Conservation (phyloP, 2,329 filamentous ascomycete genomes). For the Pseudopyrenochaeta lycopersici region DNA sequence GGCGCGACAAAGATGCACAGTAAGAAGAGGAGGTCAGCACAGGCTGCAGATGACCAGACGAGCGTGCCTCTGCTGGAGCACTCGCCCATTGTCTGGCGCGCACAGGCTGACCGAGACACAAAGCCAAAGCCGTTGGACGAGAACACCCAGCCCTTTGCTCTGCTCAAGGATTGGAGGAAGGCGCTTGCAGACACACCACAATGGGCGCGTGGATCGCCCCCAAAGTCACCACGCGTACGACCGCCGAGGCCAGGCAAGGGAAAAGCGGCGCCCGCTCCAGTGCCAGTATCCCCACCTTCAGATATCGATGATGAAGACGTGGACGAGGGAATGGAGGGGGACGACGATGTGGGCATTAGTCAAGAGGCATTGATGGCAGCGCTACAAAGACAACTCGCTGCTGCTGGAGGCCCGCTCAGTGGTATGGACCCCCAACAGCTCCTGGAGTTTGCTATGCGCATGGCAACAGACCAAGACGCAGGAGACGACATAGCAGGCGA, state of each 20-base stretch:
- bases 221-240: constrained; percentile 18
- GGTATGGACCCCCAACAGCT: constrained; percentile 55
- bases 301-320: constrained; percentile 23
- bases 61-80: constrained; percentile 22
- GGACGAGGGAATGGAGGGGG: constrained; percentile 25
- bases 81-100: constrained; percentile 47
- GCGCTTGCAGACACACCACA: constrained; percentile 43
- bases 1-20: constrained; percentile 13
- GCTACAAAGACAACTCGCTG: constrained; percentile 44
- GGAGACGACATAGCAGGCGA: constrained; percentile 54
- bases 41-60: constrained; percentile 1
- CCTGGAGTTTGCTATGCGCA: constrained; percentile 54
- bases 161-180: constrained; percentile 57
- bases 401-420: constrained; percentile 44
- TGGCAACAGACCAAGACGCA: constrained; percentile 53
- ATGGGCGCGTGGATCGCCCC: constrained; percentile 31
- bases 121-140: constrained; percentile 38
- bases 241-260: constrained; percentile 15
- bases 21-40: constrained; percentile 36
- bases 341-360: constrained; percentile 40
- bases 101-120: constrained; percentile 31
- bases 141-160: constrained; percentile 45
- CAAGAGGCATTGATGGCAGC: constrained; percentile 50
- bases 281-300: constrained; percentile 22
- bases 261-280: constrained; percentile 13